These are phyloP conservation scores for Clonostachys byssicola DNA, from an alignment of 2,329 filamentous ascomycete genomes.

Conservation along the genomic window DNA sequence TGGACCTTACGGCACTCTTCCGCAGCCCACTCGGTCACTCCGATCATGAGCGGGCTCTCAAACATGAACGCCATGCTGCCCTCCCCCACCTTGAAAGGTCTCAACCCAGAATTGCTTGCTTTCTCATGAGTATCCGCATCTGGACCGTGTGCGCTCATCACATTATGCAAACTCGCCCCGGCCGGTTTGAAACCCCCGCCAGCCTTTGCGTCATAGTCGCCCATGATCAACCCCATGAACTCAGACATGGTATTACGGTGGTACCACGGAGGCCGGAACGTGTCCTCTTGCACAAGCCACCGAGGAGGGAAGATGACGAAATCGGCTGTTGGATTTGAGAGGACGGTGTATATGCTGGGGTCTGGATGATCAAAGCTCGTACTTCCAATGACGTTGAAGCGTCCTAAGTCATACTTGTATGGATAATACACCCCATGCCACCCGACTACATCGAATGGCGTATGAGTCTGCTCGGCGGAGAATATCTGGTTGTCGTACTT, in stretches of 20 bases:
- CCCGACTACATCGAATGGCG: conserved; percentile 74
- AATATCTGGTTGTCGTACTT: conserved; percentile 67
- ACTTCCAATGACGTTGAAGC: conserved; percentile 70
- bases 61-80: conserved; percentile 68
- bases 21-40: conserved; percentile 67
- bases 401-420: conserved; percentile 77
- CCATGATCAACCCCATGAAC: conserved; percentile 58
- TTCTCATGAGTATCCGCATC: conserved; percentile 53
- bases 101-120: conserved; percentile 47
- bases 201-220: conserved; percentile 58
- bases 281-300: conserved; percentile 67
- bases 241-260: conserved; percentile 67
- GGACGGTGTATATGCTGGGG: conserved; percentile 72
- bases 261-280: conserved; percentile 70
- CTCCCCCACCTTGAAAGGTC: conserved; percentile 53
- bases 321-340: conserved; percentile 64
- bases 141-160: conserved; percentile 65
- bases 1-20: conserved; percentile 54
- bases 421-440: conserved; percentile 82
- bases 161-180: conserved; percentile 61
- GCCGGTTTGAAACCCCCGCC: conserved; percentile 54
- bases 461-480: conserved; percentile 60
- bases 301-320: conserved; percentile 72
- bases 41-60: conserved; percentile 65
- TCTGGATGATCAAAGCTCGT: conserved; percentile 76